Conservation (phyloP, 495 filamentous ascomycete genomes). For the Friedmanniomyces simplex region DNA sequence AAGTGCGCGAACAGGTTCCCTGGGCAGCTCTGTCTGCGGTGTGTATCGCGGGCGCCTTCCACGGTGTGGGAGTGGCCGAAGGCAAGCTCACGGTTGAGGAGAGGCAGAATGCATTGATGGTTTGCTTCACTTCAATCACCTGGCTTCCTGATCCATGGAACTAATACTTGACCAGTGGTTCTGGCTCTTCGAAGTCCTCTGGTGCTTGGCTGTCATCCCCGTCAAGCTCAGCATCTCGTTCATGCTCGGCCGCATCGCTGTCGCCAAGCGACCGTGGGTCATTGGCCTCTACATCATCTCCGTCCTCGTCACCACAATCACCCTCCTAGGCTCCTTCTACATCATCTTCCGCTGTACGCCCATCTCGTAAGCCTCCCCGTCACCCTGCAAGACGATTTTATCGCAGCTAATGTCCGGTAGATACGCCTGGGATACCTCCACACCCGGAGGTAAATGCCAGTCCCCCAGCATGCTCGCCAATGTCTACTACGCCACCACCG, state of each 20-base stretch:
- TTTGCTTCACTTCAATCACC: neutral
- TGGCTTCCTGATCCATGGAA: neutral
- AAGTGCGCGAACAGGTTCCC: no score
- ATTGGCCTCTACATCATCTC: neutral
- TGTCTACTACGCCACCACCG: constrained; percentile 4
- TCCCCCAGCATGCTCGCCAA: neutral
- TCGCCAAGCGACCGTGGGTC: neutral
- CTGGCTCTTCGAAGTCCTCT: constrained; percentile 8
- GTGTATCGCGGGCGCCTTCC: neutral
- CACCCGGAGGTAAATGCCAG: neutral
- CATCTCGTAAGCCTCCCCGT: neutral
- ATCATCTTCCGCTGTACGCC: constrained; percentile 9
- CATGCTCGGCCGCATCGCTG: constrained; percentile 10
- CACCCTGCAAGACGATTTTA: neutral
- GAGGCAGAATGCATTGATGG: neutral
- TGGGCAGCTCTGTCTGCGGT: neutral
- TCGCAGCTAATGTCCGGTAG: neutral
- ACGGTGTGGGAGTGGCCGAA: neutral
- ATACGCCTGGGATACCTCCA: neutral
- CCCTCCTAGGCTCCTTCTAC: neutral
- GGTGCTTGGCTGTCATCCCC: constrained; percentile 1
- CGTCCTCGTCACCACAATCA: neutral
- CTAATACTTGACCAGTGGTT: constrained; percentile 2
- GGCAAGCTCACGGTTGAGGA: neutral
- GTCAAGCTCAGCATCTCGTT: constrained; percentile 10